phyloP scores from a whole-genome alignment of 257 asterid genomes.

The Thymus mandschuricus region DNA sequence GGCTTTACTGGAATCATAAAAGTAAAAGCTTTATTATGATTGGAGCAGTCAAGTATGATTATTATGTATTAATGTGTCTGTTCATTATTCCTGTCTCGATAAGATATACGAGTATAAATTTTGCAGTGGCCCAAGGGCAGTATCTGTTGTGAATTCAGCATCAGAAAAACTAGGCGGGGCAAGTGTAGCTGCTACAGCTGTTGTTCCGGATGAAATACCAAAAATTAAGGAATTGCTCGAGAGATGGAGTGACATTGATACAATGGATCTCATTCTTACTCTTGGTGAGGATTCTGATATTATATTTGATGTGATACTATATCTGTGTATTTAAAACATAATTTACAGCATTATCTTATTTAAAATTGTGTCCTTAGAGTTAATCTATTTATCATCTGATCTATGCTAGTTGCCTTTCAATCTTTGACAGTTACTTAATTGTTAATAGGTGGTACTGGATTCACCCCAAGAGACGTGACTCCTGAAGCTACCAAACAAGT shows the following conservation, averaged over 20 bases:
- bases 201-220: constrained; percentile 82
- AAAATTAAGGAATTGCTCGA: constrained; percentile 66
- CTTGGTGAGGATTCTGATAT: constrained; percentile 57
- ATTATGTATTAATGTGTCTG: too few relatives aligned
- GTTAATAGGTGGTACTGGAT: constrained; percentile 91
- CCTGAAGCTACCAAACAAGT: constrained; percentile 94
- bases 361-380: neutral
- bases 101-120: constrained; percentile 12
- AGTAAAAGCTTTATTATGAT: neutral
- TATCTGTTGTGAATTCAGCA: constrained; percentile 76
- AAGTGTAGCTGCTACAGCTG: constrained; percentile 64
- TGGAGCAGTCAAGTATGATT: neutral
- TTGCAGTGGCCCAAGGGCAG: constrained; percentile 93
- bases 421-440: constrained; percentile 22
- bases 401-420: constrained; percentile 9
- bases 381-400: neutral
- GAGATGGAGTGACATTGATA: constrained; percentile 89
- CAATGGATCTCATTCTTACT: constrained; percentile 92
- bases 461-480: constrained; percentile 91
- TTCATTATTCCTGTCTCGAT: constrained; percentile 17
- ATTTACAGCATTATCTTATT: neutral
- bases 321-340: neutral
- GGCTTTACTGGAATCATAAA: neutral
- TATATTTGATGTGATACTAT: constrained; percentile 19
- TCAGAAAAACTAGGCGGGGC: constrained; percentile 94